phyloP scores from a whole-genome alignment of 495 filamentous ascomycete genomes.

The Penicillium paradoxum region DNA sequence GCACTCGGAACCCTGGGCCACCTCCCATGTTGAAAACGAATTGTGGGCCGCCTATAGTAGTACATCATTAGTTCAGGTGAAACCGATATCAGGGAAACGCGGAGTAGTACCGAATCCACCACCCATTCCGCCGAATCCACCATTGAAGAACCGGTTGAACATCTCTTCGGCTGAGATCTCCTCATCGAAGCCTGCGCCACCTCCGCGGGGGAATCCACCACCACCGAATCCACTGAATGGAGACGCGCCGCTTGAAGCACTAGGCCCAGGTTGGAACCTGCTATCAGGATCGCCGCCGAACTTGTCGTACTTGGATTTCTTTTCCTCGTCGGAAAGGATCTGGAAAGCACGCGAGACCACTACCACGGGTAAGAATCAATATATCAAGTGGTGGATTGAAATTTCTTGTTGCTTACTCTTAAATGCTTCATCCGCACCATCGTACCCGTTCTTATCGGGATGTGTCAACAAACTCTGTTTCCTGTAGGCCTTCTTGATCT shows the following conservation, averaged over 20 bases:
- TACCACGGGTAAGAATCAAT: constrained; percentile 23
- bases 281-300: constrained; percentile 90
- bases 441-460: constrained; percentile 98
- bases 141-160: constrained; percentile 90
- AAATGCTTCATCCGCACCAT: constrained; percentile 94
- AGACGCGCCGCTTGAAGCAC: constrained; percentile 40
- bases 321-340: constrained; percentile 87
- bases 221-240: constrained; percentile 68
- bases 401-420: constrained; percentile 56
- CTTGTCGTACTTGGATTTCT: constrained; percentile 78
- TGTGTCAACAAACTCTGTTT: constrained; percentile 90
- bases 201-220: constrained; percentile 50
- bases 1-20: constrained; percentile 75
- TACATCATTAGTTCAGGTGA: neutral
- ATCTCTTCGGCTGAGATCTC: constrained; percentile 96
- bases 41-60: constrained; percentile 57
- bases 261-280: constrained; percentile 61
- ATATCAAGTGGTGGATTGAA: neutral
- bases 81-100: neutral
- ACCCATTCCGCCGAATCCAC: constrained; percentile 48
- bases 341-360: constrained; percentile 94
- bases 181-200: constrained; percentile 62
- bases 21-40: constrained; percentile 91
- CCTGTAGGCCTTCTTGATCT: constrained; percentile 96
- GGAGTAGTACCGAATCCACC: constrained; percentile 55